phyloP scores from a whole-genome alignment of 106 monocot genomes.

The Gastrodia elata region DNA sequence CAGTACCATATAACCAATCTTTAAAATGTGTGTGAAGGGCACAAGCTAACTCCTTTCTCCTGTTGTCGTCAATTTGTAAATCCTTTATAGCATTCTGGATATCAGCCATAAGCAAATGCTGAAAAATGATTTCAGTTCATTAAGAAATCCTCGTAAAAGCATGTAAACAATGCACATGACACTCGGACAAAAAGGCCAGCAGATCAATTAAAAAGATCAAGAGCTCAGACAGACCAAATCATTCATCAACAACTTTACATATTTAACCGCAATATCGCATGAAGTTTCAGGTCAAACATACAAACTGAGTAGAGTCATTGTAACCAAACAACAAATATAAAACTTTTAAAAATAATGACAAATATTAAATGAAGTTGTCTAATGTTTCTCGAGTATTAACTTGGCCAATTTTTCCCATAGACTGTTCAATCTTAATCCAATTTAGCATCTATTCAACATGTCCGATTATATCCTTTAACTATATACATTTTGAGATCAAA shows the following conservation, averaged over 20 bases:
- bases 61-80: conserved; percentile 31
- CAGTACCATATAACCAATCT: conserved; percentile 61
- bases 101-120: conserved; percentile 31
- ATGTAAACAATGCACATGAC: no score
- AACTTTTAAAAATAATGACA: no score
- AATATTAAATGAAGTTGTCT: no score
- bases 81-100: conserved; percentile 41
- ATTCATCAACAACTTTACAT: background rate
- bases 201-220: background rate
- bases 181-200: background rate
- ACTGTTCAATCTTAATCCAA: no score
- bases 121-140: conserved; percentile 11
- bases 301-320: background rate
- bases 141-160: no score
- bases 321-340: background rate
- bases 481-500: no score
- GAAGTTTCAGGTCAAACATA: background rate
- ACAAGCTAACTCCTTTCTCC: conserved; percentile 31
- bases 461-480: no score
- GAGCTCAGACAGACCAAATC: background rate
- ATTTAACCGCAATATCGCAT: background rate
- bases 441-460: no score
- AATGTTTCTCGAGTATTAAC: no score
- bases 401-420: no score
- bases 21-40: conserved; percentile 52